These are phyloP conservation scores for Blastomyces emzantsi DNA, from an alignment of 2,329 filamentous ascomycete genomes.

Conservation along the genomic window DNA sequence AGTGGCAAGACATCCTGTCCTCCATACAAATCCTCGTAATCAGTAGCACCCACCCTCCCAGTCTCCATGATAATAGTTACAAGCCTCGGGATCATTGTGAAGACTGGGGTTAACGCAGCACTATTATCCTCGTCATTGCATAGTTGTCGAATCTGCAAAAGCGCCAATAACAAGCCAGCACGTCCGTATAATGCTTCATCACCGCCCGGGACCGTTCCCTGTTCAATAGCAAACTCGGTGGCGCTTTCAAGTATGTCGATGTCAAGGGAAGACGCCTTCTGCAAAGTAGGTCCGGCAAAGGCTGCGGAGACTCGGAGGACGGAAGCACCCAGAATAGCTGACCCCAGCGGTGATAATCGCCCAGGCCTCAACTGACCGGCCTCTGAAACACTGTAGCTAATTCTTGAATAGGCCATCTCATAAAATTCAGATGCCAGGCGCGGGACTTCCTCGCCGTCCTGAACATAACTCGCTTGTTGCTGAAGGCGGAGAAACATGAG, in stretches of 20 bases:
- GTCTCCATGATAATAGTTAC: slow-evolving; percentile 27
- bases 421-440: slow-evolving; percentile 21
- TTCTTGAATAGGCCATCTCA: slow-evolving; percentile 22
- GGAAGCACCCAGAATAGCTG: slow-evolving; percentile 24
- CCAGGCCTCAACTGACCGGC: slow-evolving; percentile 8
- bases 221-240: slow-evolving; percentile 23
- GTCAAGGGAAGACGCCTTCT: slow-evolving; percentile 19
- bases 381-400: slow-evolving; percentile 17
- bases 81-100: slow-evolving; percentile 25
- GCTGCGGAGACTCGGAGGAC: slow-evolving; percentile 23
- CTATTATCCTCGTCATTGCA: slow-evolving; percentile 19
- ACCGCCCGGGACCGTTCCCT: slow-evolving; percentile 26
- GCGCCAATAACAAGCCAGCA: slow-evolving; percentile 29
- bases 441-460: slow-evolving; percentile 8
- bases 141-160: slow-evolving; percentile 28
- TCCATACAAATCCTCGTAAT: slow-evolving; percentile 26
- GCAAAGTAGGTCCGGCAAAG: slow-evolving; percentile 5
- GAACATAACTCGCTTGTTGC: slow-evolving; percentile 26
- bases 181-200: slow-evolving; percentile 35
- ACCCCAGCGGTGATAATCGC: slow-evolving; percentile 29
- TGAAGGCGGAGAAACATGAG: slow-evolving; percentile 33
- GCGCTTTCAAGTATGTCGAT: slow-evolving; percentile 24
- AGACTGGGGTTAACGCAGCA: slow-evolving; percentile 19
- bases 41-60: slow-evolving; percentile 26
- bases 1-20: slow-evolving; percentile 27